phyloP scores from a whole-genome alignment of 495 filamentous ascomycete genomes.

The Talaromyces trachyspermus region DNA sequence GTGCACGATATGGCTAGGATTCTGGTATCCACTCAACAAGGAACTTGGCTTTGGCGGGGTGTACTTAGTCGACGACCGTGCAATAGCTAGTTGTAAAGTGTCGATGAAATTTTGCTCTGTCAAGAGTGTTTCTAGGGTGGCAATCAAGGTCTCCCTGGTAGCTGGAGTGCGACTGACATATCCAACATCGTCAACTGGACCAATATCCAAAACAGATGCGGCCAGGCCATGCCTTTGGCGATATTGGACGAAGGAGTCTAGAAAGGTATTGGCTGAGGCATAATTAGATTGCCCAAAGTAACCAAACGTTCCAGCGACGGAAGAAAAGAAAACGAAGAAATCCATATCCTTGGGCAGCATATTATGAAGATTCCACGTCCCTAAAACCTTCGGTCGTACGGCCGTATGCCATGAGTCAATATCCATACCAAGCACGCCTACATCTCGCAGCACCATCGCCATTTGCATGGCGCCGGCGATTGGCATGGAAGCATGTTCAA shows the following conservation, averaged over 20 bases:
- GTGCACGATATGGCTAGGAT: slow-evolving; percentile 9
- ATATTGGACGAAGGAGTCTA: slow-evolving; percentile 20
- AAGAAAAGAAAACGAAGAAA: slow-evolving; percentile 13
- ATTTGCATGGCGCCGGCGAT: slow-evolving; percentile 31
- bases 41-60: slow-evolving; percentile 3
- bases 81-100: neutral
- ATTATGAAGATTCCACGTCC: slow-evolving; percentile 46
- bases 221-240: slow-evolving; percentile 14
- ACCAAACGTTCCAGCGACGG: slow-evolving; percentile 17
- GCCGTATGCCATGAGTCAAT: slow-evolving; percentile 21
- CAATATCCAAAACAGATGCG: slow-evolving; percentile 13
- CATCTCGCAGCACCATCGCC: slow-evolving; percentile 30
- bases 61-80: neutral
- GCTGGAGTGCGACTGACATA: slow-evolving; percentile 16
- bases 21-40: neutral
- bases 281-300: slow-evolving; percentile 20
- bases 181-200: slow-evolving; percentile 21
- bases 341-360: slow-evolving; percentile 1
- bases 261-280: slow-evolving; percentile 20
- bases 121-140: neutral
- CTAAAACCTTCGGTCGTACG: slow-evolving; percentile 29
- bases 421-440: neutral
- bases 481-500: slow-evolving; percentile 14
- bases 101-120: neutral
- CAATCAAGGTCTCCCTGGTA: neutral